Percentiles rank a stretch among this genome's conserved stretches.
Evolutionary conservation across 768 basidiomycete genomes (phyloP).

Genomic region (Termitomyces sp.): DNA sequence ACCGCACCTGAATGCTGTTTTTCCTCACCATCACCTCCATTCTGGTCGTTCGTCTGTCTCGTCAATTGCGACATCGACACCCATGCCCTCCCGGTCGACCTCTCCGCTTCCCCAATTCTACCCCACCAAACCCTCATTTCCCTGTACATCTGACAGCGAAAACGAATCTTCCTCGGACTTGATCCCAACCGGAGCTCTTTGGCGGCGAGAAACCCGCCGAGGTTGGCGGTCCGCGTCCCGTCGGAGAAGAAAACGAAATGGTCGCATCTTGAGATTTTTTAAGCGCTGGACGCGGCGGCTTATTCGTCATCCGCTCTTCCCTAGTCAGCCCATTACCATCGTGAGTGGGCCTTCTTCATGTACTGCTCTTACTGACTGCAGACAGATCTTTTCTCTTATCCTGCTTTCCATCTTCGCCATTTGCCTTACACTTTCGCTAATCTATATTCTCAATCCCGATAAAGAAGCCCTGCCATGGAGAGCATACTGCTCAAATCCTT

Average conservation of each 20-base stretch:
- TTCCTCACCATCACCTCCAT: slow-evolving; percentile 28
- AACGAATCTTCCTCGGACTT: slow-evolving; percentile 52
- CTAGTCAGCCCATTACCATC: slow-evolving; percentile 76
- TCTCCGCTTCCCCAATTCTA: slow-evolving; percentile 58
- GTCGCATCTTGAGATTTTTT: slow-evolving; percentile 40
- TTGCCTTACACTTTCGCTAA: slow-evolving; percentile 80
- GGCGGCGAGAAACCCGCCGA: slow-evolving; percentile 40
- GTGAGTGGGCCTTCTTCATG: slow-evolving; percentile 35
- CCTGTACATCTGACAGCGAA: slow-evolving; percentile 58
- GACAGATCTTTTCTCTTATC: slow-evolving; percentile 63
- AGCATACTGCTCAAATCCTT: slow-evolving; percentile 78
- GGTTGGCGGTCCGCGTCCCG: slow-evolving; percentile 56
- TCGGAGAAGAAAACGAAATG: slow-evolving; percentile 48
- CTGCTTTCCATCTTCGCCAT: slow-evolving; percentile 79
- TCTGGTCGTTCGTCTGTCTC: slow-evolving; percentile 35
- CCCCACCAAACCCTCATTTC: slow-evolving; percentile 42
- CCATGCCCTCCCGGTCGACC: slow-evolving; percentile 56
- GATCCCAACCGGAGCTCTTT: slow-evolving; percentile 29
- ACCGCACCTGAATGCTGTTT: slow-evolving; percentile 25
- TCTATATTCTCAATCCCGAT: slow-evolving; percentile 93
- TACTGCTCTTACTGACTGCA: slow-evolving; percentile 1
- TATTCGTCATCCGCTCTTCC: slow-evolving; percentile 71
- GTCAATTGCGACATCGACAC: slow-evolving; percentile 41
- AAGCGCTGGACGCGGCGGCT: slow-evolving; percentile 53
- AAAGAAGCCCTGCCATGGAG: slow-evolving; percentile 94